phyloP scores from a whole-genome alignment of 169 alveolate genomes.

The Besnoitia besnoiti region DNA sequence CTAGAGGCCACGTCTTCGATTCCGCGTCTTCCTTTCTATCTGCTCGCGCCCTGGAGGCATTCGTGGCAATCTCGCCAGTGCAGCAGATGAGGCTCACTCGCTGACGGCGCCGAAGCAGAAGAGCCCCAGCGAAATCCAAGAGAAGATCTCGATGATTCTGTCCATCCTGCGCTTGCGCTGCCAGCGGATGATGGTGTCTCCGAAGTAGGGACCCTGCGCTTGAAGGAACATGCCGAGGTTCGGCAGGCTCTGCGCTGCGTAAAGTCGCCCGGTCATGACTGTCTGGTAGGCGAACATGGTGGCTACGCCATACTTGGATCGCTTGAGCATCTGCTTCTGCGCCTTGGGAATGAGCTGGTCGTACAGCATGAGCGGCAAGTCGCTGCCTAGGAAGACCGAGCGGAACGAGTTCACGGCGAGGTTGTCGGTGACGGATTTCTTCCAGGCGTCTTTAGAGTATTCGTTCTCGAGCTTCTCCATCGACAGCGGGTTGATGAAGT shows the following conservation, averaged over 20 bases:
- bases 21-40: too few species aligned
- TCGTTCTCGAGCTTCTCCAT: background rate
- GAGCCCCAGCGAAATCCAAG: constrained; percentile 51
- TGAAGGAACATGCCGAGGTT: constrained; percentile 58
- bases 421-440: background rate
- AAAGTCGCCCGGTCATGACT: constrained; percentile 55
- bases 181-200: constrained; percentile 48
- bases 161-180: constrained; percentile 21
- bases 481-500: background rate
- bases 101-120: constrained; percentile 46
- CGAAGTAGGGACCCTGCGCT: constrained; percentile 60
- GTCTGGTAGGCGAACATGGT: constrained; percentile 60
- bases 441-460: background rate
- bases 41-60: background rate
- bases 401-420: constrained; percentile 46
- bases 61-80: background rate
- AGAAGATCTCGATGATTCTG: constrained; percentile 51
- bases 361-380: constrained; percentile 49
- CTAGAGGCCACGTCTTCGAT: background rate
- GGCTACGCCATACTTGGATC: constrained; percentile 55
- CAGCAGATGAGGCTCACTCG: constrained; percentile 12
- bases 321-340: constrained; percentile 47
- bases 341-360: constrained; percentile 43
- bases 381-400: constrained; percentile 53
- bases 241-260: constrained; percentile 43